These are phyloP conservation scores for Vararia minispora DNA, from an alignment of 768 basidiomycete genomes.

Conservation along the genomic window DNA sequence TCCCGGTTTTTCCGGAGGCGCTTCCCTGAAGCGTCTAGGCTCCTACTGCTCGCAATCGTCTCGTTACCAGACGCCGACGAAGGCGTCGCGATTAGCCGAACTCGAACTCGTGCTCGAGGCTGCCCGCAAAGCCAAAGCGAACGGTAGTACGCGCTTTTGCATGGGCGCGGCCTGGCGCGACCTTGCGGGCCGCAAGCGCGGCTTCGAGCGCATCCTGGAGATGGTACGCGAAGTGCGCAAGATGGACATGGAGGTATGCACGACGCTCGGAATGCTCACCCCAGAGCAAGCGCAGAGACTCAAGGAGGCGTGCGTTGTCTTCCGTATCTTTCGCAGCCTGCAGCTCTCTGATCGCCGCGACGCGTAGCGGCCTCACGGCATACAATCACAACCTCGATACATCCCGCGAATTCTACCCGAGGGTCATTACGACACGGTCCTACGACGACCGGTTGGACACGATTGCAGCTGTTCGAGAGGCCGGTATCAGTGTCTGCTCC, in stretches of 20 bases:
- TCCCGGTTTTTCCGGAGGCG: background rate
- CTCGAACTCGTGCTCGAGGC: constrained; percentile 89
- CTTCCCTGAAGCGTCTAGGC: constrained; percentile 33
- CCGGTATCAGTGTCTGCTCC: constrained; percentile 95
- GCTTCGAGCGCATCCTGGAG: constrained; percentile 83
- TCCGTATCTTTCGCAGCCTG: background rate
- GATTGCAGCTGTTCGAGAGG: constrained; percentile 81
- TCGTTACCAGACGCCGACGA: constrained; percentile 81
- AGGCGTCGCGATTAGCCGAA: constrained; percentile 78
- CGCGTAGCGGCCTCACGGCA: constrained; percentile 73
- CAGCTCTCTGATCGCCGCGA: background rate
- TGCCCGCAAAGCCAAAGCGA: constrained; percentile 87
- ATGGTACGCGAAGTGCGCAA: constrained; percentile 88
- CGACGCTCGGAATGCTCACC: constrained; percentile 93
- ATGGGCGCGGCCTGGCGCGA: constrained; percentile 99
- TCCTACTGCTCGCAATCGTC: constrained; percentile 98
- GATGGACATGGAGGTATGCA: constrained; percentile 99
- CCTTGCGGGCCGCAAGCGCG: constrained; percentile 82
- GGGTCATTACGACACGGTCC: constrained; percentile 92
- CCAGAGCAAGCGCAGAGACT: constrained; percentile 87
- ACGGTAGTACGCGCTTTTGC: constrained; percentile 95
- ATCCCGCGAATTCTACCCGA: constrained; percentile 91
- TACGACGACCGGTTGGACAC: constrained; percentile 92
- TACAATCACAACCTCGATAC: constrained; percentile 99
- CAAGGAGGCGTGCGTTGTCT: constrained; percentile 75